Conservation (phyloP, 2,329 filamentous ascomycete species). For the Trichoderma polysporum region DNA sequence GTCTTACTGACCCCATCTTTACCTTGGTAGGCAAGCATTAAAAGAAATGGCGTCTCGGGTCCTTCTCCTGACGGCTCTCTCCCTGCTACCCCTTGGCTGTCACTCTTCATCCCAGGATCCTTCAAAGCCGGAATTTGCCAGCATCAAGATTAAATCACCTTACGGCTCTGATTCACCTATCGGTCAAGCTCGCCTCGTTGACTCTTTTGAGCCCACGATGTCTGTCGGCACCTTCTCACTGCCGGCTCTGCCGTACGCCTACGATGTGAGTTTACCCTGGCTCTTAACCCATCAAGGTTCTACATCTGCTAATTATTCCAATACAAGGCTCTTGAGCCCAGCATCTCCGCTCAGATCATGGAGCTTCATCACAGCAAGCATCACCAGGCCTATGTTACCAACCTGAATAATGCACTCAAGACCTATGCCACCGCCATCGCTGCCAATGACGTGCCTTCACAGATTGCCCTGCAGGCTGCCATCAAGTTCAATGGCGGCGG, state of each 20-base stretch:
- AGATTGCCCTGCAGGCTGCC: conserved; percentile 66
- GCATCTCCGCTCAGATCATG: conserved; percentile 78
- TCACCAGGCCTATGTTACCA: conserved; percentile 75
- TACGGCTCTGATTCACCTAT: neutral
- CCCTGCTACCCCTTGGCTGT: conserved; percentile 6
- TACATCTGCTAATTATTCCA: conserved; percentile 45
- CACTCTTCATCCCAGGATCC: conserved; percentile 11
- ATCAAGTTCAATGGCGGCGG: conserved; percentile 90
- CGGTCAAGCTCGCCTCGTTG: neutral
- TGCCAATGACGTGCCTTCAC: conserved; percentile 58
- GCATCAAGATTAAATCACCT: neutral
- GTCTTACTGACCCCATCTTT: neutral
- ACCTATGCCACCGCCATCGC: conserved; percentile 57
- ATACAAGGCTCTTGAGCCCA: conserved; percentile 64
- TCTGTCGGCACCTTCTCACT: conserved; percentile 54
- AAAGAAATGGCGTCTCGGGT: conserved; percentile 9
- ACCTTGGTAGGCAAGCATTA: neutral
- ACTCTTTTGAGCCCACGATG: conserved; percentile 31
- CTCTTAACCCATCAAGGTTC: conserved; percentile 19
- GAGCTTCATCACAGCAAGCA: conserved; percentile 77
- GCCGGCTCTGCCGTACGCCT: conserved; percentile 66
- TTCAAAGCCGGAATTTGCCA: conserved; percentile 11
- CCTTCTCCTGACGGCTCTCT: conserved; percentile 4
- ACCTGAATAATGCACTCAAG: conserved; percentile 66
- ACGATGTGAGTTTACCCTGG: conserved; percentile 57